Base-by-base conservation (phyloP, 805 yeast genomes). In the Zygosaccharomyces bailii region DNA sequence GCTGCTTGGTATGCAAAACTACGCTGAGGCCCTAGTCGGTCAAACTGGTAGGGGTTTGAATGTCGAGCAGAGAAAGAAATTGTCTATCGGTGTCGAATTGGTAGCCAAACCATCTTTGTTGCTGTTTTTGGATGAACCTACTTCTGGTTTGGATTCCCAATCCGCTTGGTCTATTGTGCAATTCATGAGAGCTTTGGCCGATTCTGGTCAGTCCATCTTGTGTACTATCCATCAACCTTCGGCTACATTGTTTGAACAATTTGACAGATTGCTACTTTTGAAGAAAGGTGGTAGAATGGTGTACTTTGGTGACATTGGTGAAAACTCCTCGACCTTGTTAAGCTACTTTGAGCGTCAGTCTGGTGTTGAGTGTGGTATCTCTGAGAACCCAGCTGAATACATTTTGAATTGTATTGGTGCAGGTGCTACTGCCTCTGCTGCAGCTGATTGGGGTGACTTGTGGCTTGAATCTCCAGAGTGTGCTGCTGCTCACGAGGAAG, bases 171-270 rank as follows among this genome's bases (percentile, higher is more conserved):
- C 86, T 31, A 79, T 82, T 61, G 78, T 81, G 59, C 75, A 77
- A 60, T 75, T 82, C 55, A 71, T 82, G 74, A 72, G 84, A 63
- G 79, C 79, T 54, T 71, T 82, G 48, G 84, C 86, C 10, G 74
- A 76, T 58, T 79, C 80, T 48, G 89, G 89, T 31, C 88, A 83
- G 66, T 82, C 88, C 27, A 79, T 82, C 60, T 68, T 82, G 59
- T 83, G 88, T 69, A 82, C 89, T 19, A 83, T 82, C 54, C 89
- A 82, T 64, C 89, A 82, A 66, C 89, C 89, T 49, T 82, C 87
- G 13, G 86, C 89, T 30, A 72, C 80, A 21, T 66, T 82, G 57
- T 74, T 82, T 61, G 78, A 79, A 59, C 80, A 80, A 58, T 82
- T 82, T 54, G 88, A 82, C 54, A 74, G 87, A 46, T 68, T 82